Base-by-base conservation (phyloP, 139 green algal genomes). In the Coccomyxa sp. region DNA sequence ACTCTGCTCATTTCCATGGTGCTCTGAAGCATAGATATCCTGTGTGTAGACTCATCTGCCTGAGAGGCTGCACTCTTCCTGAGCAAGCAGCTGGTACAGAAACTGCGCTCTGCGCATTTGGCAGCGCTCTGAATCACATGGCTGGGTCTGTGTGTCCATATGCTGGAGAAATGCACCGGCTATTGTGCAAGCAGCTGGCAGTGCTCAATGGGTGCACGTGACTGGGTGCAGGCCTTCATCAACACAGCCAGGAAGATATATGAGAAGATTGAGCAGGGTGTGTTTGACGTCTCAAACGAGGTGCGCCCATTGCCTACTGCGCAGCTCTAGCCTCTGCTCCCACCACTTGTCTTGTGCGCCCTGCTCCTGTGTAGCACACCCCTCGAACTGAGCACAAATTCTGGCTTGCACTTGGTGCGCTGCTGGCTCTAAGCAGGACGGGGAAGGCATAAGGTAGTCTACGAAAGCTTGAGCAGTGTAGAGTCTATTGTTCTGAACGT, bases 251-350 rank as follows among this genome's bases (percentile, higher is more conserved):
- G 90, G n/a, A 93, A 95, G 78, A 99, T 99, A 71, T 95, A 98
- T 82, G 89, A 94, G 70, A 99, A 99, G 82, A 98, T 99, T 73
- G 86, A 97, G 69, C 83, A 94, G 39, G 97, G 97, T 71, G 90
- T 94, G 0, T 95, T 99, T 77, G 97, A 99, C 78, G 97, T 98
- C 2, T 95, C 91, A 27, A 99, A 99, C 81, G 97, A 99, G 89
- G 89, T 95, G 54, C 10, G 55, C n/a, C n/a, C n/a, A n/a, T n/a
- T n/a, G n/a, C n/a, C n/a, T n/a, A n/a, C n/a, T n/a, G n/a, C n/a
- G n/a, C n/a, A n/a, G n/a, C n/a, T n/a, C n/a, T n/a, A 12, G 50
- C 50, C n/a, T 64, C 50, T 2, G 27, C 50, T 3, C 50, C 22
- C 2, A 64, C 50, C 27, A 64, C 5, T 18, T 7, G 27, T 64